A percentile compares a stretch with the other conserved stretches of the same genome.
Conservation (phyloP, 2,329 filamentous ascomycete genomes). For the Coleophoma eucalyptorum region DNA sequence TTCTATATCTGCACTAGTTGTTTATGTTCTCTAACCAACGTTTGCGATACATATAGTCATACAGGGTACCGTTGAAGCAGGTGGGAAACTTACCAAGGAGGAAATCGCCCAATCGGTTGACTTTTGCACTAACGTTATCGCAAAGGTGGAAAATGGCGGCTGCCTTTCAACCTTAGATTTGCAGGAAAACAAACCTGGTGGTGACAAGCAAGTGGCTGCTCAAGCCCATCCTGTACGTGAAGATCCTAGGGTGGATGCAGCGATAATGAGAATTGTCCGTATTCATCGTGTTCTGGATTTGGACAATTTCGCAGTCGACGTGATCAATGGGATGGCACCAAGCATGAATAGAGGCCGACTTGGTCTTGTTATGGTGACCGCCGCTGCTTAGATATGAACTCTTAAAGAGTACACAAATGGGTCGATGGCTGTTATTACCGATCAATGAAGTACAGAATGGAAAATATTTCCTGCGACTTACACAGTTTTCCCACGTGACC, state of each 20-base stretch:
- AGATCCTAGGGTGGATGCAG: too few relatives aligned
- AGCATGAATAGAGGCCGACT: conserved; percentile 20
- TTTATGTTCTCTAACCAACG: background rate
- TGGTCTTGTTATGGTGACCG: conserved; percentile 14
- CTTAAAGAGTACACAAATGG: too few relatives aligned
- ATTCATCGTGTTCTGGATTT: conserved; percentile 28
- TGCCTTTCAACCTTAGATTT: background rate
- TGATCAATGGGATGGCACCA: conserved; percentile 22
- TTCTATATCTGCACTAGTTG: background rate
- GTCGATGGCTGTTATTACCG: too few relatives aligned
- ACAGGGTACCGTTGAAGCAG: conserved; percentile 29
- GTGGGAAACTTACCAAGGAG: conserved; percentile 23
- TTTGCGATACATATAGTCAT: too few relatives aligned
- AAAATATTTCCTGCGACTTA: too few relatives aligned
- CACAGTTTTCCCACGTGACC: too few relatives aligned
- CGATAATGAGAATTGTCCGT: conserved; percentile 28
- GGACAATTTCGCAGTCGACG: conserved; percentile 27
- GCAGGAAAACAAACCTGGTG: conserved; percentile 2
- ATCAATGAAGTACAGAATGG: too few relatives aligned
- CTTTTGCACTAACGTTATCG: conserved; percentile 24
- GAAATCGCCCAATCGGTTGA: conserved; percentile 29
- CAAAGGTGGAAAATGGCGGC: background rate
- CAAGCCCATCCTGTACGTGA: conserved; percentile 25
- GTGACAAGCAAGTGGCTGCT: conserved; percentile 13
- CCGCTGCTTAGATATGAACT: too few relatives aligned